A percentile compares a stretch with the other conserved stretches of the same genome.
Evolutionary conservation across 345 rosid species (phyloP).

Genomic region (Cardamine resedifolia): DNA sequence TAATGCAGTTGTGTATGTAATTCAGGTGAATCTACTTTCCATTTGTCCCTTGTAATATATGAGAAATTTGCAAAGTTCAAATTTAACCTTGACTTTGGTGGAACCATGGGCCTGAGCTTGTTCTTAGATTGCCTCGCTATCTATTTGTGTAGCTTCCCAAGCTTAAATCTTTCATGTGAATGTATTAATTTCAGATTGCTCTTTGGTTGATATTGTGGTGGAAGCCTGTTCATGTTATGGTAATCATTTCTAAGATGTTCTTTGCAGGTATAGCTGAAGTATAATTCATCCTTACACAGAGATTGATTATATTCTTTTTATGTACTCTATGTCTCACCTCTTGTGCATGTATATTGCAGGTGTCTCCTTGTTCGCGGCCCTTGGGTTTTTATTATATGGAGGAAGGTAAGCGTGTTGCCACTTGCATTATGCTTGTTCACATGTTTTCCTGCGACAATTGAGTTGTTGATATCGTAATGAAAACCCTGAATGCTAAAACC

Average conservation of each 20-base stretch:
- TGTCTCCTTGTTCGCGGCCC: conserved; percentile 62
- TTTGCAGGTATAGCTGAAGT: conserved; percentile 61
- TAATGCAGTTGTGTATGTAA: conserved; percentile 63
- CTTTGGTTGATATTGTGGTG: conserved; percentile 81
- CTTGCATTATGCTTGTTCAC: not conserved
- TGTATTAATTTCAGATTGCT: conserved; percentile 52
- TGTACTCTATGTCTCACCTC: conserved; percentile 4
- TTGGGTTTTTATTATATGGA: conserved; percentile 76
- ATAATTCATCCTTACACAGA: not conserved
- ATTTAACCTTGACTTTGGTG: not conserved
- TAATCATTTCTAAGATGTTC: conserved; percentile 75
- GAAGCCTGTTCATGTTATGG: conserved; percentile 58
- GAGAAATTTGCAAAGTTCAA: not conserved
- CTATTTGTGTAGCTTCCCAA: not conserved
- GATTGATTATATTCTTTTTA: not conserved
- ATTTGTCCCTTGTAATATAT: not conserved
- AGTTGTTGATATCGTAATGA: not conserved
- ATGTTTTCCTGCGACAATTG: not conserved
- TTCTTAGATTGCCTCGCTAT: not conserved
- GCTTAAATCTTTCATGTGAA: conserved; percentile 14
- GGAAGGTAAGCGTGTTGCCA: conserved; percentile 55
- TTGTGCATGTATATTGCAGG: conserved; percentile 45
- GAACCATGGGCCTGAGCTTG: not conserved
- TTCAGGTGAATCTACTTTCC: conserved; percentile 64
- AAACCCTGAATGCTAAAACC: not conserved